These are phyloP conservation scores for Phytophthora capsici DNA, from an alignment of 352 stramenopile genomes.

Conservation along the genomic window DNA sequence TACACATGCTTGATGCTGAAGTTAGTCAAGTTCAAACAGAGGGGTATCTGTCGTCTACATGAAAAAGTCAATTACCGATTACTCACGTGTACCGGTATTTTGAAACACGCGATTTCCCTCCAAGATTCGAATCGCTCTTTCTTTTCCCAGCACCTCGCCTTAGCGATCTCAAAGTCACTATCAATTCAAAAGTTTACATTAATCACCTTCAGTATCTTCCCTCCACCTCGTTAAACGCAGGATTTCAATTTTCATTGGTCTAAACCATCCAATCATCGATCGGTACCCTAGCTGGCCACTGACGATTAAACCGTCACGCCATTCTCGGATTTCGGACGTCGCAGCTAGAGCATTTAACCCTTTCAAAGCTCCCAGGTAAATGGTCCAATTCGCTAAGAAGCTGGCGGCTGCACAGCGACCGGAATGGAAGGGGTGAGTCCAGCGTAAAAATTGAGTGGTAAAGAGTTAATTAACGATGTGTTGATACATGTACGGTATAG, in stretches of 20 bases:
- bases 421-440: conserved; percentile 72
- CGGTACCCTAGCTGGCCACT: neutral
- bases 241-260: no score
- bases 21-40: neutral
- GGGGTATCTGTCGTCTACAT: neutral
- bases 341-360: no score
- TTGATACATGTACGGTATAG: conserved; percentile 27
- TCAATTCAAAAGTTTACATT: neutral
- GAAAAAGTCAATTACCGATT: conserved; percentile 2
- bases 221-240: neutral
- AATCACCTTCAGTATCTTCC: neutral
- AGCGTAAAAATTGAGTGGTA: conserved; percentile 1
- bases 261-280: no score
- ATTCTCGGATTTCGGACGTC: conserved; percentile 4
- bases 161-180: neutral
- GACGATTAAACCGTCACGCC: conserved; percentile 6
- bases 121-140: conserved; percentile 5
- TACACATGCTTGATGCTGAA: neutral
- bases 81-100: neutral
- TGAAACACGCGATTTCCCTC: conserved; percentile 3
- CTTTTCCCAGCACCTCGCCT: neutral
- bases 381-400: conserved; percentile 90
- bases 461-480: conserved; percentile 4
- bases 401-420: conserved; percentile 69
- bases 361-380: conserved; percentile 19